A percentile compares a stretch with the other conserved stretches of the same genome.
phyloP scores from a whole-genome alignment of 768 basidiomycete species.

The Pulveroboletus sp. region DNA sequence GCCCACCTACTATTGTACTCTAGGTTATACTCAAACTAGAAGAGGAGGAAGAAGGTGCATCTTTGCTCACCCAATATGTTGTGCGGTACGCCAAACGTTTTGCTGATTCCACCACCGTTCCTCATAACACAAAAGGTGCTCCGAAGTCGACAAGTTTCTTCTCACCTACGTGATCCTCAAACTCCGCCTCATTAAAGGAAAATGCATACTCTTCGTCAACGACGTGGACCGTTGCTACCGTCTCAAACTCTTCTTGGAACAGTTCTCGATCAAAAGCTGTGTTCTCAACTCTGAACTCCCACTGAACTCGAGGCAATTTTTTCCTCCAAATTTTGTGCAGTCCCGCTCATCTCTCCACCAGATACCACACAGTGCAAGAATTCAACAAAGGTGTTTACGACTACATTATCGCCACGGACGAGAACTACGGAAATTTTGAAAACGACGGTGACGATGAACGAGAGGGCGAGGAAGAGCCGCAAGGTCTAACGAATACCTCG shows the following conservation, averaged over 20 bases:
- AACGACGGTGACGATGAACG: conserved; percentile 48
- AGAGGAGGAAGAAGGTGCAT: conserved; percentile 79
- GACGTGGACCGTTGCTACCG: conserved; percentile 93
- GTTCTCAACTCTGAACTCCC: conserved; percentile 96
- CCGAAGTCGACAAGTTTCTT: conserved; percentile 96
- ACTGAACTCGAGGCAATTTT: conserved; percentile 74
- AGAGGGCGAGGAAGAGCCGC: conserved; percentile 31
- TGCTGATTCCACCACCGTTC: not conserved
- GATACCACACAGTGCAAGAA: conserved; percentile 96
- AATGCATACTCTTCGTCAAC: conserved; percentile 96
- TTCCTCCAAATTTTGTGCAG: not conserved
- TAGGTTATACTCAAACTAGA: conserved; percentile 87
- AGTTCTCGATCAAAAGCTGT: conserved; percentile 94
- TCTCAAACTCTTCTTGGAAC: conserved; percentile 95
- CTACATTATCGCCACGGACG: conserved; percentile 97
- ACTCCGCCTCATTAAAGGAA: conserved; percentile 91
- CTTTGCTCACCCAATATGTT: conserved; percentile 80
- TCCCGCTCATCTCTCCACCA: conserved; percentile 26
- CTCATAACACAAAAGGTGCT: conserved; percentile 48
- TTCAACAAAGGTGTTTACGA: conserved; percentile 99
- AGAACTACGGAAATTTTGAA: conserved; percentile 57
- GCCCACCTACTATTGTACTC: not conserved
- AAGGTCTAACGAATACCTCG: conserved; percentile 5
- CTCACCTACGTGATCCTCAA: conserved; percentile 95
- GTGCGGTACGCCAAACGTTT: conserved; percentile 52